phyloP scores from a whole-genome alignment of 306 rosid genomes.

The Urtica urens region DNA sequence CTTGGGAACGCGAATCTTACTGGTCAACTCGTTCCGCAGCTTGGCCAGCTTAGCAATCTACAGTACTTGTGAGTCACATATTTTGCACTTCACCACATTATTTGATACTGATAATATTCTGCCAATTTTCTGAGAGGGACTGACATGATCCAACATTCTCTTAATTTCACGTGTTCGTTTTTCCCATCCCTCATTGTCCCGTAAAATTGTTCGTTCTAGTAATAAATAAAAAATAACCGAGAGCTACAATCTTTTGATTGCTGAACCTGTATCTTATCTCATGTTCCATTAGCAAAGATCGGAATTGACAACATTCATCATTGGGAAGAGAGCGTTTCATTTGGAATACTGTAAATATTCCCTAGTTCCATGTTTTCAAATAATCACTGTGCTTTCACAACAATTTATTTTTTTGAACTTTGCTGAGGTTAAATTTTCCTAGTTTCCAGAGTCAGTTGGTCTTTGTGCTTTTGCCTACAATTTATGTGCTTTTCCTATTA shows the following conservation, averaged over 20 bases:
- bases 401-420: no score
- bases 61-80: slow-evolving; percentile 76
- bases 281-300: not conserved
- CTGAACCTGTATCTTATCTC: not conserved
- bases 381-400: no score
- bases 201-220: not conserved
- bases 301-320: not conserved
- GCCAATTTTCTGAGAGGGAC: not conserved
- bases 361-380: no score
- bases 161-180: no score
- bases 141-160: no score
- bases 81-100: no score
- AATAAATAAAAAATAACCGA: not conserved
- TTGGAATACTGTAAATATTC: no score
- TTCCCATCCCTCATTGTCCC: not conserved
- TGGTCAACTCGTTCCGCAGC: slow-evolving; percentile 62
- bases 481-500: no score
- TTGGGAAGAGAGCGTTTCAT: no score
- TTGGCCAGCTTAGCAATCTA: slow-evolving; percentile 57
- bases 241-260: not conserved
- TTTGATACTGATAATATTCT: no score
- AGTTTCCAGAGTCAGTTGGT: not conserved
- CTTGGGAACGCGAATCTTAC: slow-evolving; percentile 92
- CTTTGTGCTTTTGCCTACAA: not conserved
- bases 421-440: not conserved